Conservation (phyloP, 2,329 filamentous ascomycete genomes). For the Alternaria gansuensis region DNA sequence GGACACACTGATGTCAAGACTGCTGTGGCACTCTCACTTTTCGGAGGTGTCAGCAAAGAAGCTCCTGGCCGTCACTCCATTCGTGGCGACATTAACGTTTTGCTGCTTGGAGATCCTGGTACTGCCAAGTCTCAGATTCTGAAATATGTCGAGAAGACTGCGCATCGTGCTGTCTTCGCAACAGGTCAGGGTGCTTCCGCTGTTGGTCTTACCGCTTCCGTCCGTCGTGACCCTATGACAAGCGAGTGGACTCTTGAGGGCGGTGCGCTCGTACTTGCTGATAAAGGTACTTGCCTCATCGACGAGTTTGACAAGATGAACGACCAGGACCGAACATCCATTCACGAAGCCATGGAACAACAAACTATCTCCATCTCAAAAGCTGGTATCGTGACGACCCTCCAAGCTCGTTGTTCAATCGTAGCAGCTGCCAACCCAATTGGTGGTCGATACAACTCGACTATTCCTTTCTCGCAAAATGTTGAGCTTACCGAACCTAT, state of each 20-base stretch:
- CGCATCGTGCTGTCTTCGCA: slow-evolving; percentile 94
- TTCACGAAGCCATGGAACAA: slow-evolving; percentile 99
- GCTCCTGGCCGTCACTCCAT: slow-evolving; percentile 90
- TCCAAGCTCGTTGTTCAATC: slow-evolving; percentile 94
- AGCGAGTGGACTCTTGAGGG: slow-evolving; percentile 98
- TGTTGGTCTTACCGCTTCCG: slow-evolving; percentile 95
- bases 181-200: slow-evolving; percentile 97
- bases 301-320: slow-evolving; percentile 99
- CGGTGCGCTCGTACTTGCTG: slow-evolving; percentile 91
- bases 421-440: slow-evolving; percentile 97
- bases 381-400: slow-evolving; percentile 95
- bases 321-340: slow-evolving; percentile 95
- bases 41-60: slow-evolving; percentile 91
- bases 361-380: slow-evolving; percentile 99
- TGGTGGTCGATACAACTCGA: slow-evolving; percentile 95
- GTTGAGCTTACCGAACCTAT: slow-evolving; percentile 98
- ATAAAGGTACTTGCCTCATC: slow-evolving; percentile 93
- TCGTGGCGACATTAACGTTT: slow-evolving; percentile 96
- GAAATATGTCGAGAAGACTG: slow-evolving; percentile 97
- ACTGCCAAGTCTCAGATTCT: slow-evolving; percentile 97
- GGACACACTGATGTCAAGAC: slow-evolving; percentile 98
- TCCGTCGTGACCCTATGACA: slow-evolving; percentile 92
- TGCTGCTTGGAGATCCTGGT: slow-evolving; percentile 94
- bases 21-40: slow-evolving; percentile 89
- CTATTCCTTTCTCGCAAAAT: slow-evolving; percentile 93